These are phyloP conservation scores for Geotrichum ghanense DNA, from an alignment of 805 yeast species.

Conservation along the genomic window DNA sequence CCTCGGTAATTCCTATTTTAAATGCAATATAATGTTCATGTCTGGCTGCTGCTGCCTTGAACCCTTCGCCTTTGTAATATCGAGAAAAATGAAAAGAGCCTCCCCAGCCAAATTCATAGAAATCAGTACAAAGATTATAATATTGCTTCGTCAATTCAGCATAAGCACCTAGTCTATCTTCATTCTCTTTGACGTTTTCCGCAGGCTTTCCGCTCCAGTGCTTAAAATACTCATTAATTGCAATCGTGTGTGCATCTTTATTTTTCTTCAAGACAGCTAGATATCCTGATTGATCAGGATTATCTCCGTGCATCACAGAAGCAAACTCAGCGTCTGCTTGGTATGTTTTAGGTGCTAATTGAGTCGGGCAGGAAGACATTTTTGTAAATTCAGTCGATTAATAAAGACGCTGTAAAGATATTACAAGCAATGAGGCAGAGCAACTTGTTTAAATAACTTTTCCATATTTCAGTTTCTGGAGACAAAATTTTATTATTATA, in stretches of 20 bases:
- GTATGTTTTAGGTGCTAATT: slow-evolving; percentile 44
- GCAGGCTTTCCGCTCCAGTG: slow-evolving; percentile 76
- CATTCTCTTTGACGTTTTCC: slow-evolving; percentile 46
- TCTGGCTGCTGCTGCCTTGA: slow-evolving; percentile 82
- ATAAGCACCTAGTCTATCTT: slow-evolving; percentile 65
- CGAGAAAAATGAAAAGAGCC: slow-evolving; percentile 94
- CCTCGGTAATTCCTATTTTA: slow-evolving; percentile 67
- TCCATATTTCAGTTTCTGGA: too few species aligned
- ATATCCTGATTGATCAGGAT: slow-evolving; percentile 55
- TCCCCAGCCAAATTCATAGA: slow-evolving; percentile 99
- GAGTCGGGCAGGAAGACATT: too few species aligned
- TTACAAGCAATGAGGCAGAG: too few species aligned
- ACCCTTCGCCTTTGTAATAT: slow-evolving; percentile 86
- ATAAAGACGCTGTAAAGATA: too few species aligned
- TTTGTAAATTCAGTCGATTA: too few species aligned
- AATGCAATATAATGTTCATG: slow-evolving; percentile 92
- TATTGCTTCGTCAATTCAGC: slow-evolving; percentile 87
- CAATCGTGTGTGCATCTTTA: slow-evolving; percentile 67
- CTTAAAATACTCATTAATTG: slow-evolving; percentile 82
- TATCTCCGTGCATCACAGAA: slow-evolving; percentile 71
- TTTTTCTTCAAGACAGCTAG: slow-evolving; percentile 69
- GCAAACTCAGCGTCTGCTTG: slow-evolving; percentile 63
- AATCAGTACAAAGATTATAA: slow-evolving; percentile 94
- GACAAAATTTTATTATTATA: too few species aligned
- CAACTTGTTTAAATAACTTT: too few species aligned